Percentiles rank a stretch among this genome's conserved stretches.
phyloP scores from a whole-genome alignment of 805 yeast genomes.

The Cyberlindnera americana region DNA sequence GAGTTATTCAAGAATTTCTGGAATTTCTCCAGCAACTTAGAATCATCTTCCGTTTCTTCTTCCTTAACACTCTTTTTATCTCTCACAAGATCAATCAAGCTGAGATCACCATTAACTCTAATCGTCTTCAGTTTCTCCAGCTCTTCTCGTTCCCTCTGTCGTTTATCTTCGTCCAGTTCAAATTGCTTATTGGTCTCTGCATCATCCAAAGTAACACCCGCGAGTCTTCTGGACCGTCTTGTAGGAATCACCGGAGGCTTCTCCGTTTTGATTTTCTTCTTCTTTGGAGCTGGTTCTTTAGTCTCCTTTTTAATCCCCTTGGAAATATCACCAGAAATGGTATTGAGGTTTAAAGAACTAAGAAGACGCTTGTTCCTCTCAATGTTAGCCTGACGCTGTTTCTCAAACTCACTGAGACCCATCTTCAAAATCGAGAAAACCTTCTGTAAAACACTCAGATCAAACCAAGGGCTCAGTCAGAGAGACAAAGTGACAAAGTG shows the following conservation, averaged over 20 bases:
- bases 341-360: slow-evolving; percentile 63
- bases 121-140: slow-evolving; percentile 50
- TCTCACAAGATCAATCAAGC: slow-evolving; percentile 54
- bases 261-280: slow-evolving; percentile 22
- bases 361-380: slow-evolving; percentile 77
- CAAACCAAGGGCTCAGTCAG: too few relatives aligned
- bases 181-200: slow-evolving; percentile 28
- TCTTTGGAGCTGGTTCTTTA: slow-evolving; percentile 17
- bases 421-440: not conserved
- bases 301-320: slow-evolving; percentile 39
- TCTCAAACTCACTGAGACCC: slow-evolving; percentile 60
- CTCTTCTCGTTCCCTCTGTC: slow-evolving; percentile 36
- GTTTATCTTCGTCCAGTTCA: slow-evolving; percentile 24
- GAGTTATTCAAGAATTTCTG: slow-evolving; percentile 28
- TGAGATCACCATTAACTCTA: slow-evolving; percentile 63
- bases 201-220: slow-evolving; percentile 63
- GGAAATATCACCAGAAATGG: slow-evolving; percentile 50
- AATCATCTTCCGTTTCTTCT: slow-evolving; percentile 30
- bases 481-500: too few relatives aligned
- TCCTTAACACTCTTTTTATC: slow-evolving; percentile 34
- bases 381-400: slow-evolving; percentile 71
- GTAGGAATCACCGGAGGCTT: slow-evolving; percentile 42
- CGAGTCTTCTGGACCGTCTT: slow-evolving; percentile 74
- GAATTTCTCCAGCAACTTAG: slow-evolving; percentile 30
- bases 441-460: too few relatives aligned